Evolutionary conservation across 2,329 filamentous ascomycete species (phyloP).

Genomic region (Claviceps africana): DNA sequence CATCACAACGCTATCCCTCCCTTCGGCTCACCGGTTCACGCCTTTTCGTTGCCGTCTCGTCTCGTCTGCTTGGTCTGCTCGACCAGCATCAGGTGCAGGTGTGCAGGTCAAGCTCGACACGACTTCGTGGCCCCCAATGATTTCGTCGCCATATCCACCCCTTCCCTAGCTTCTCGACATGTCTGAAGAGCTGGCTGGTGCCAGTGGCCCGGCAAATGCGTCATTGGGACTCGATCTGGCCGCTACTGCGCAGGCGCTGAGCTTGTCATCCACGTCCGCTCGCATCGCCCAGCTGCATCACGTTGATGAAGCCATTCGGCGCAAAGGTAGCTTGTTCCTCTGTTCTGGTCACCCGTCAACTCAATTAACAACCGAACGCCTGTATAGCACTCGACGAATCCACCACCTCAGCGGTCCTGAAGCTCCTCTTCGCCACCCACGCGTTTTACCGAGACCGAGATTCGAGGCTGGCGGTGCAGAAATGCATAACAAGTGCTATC

Average conservation of each 20-base stretch:
- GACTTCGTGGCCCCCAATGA: slow-evolving; percentile 19
- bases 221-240: slow-evolving; percentile 33
- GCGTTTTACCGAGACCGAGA: slow-evolving; percentile 73
- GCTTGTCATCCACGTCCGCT: slow-evolving; percentile 46
- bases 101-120: neutral
- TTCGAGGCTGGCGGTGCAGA: slow-evolving; percentile 71
- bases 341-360: neutral
- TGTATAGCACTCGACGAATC: slow-evolving; percentile 30
- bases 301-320: slow-evolving; percentile 40
- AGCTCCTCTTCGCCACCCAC: slow-evolving; percentile 74
- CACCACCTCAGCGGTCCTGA: slow-evolving; percentile 43
- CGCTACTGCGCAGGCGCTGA: slow-evolving; percentile 35
- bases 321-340: slow-evolving; percentile 3
- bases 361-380: slow-evolving; percentile 11
- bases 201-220: slow-evolving; percentile 29
- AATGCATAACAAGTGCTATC: slow-evolving; percentile 59
- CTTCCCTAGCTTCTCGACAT: slow-evolving; percentile 15
- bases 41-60: neutral
- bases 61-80: neutral
- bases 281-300: slow-evolving; percentile 40
- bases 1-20: neutral
- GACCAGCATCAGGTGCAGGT: neutral
- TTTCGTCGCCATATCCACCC: slow-evolving; percentile 12
- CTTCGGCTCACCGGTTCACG: neutral
- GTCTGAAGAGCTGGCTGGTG: slow-evolving; percentile 18